A percentile compares a stretch with the other conserved stretches of the same genome.
Conservation (phyloP, 2,329 filamentous ascomycete species). For the Colletotrichum cordylinicola region DNA sequence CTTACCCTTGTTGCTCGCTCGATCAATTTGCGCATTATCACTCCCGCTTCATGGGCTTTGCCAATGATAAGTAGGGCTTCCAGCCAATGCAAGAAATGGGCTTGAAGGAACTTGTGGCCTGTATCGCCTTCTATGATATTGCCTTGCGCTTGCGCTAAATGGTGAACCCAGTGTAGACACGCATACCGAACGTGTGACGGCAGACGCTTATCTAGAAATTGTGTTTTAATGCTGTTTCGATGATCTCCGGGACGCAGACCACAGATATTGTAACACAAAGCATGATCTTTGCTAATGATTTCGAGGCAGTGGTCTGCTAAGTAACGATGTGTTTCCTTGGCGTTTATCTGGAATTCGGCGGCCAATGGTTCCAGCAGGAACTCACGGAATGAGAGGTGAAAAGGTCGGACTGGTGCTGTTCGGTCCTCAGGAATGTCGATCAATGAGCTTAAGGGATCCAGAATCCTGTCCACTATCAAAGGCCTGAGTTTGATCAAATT, state of each 20-base stretch:
- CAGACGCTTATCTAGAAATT: not conserved
- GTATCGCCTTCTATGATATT: not conserved
- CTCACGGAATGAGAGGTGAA: not conserved
- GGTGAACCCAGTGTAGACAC: not conserved
- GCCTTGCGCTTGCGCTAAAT: not conserved
- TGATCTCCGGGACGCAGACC: not conserved
- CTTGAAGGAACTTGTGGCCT: not conserved
- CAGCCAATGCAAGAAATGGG: not conserved
- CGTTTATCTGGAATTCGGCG: not conserved
- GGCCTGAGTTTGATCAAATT: not conserved
- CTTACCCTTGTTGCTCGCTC: no score
- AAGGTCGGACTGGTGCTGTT: not conserved
- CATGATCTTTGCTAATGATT: not conserved
- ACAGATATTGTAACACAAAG: not conserved
- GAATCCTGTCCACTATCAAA: not conserved
- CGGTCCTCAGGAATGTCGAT: not conserved
- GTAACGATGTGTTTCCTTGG: not conserved
- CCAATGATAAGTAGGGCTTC: not conserved
- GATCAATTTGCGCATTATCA: no score
- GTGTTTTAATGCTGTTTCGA: not conserved
- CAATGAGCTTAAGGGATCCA: not conserved
- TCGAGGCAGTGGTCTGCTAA: not conserved
- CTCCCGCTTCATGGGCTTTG: not conserved
- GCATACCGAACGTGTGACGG: not conserved
- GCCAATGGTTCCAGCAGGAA: not conserved